phyloP scores from a whole-genome alignment of 768 basidiomycete genomes.

The Boletus vermiculosoides region DNA sequence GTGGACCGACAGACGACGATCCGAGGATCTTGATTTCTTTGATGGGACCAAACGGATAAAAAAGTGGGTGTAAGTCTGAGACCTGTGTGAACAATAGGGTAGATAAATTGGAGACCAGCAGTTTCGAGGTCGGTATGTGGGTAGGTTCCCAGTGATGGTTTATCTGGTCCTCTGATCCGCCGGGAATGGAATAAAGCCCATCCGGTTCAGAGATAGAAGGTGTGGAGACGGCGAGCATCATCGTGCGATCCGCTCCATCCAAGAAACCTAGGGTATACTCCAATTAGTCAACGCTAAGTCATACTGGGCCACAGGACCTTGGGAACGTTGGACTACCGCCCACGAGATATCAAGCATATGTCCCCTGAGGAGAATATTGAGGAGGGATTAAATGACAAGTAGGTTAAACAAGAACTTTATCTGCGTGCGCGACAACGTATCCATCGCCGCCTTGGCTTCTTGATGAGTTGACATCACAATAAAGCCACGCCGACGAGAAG shows the following conservation, averaged over 20 bases:
- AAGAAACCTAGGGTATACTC: slow-evolving; percentile 55
- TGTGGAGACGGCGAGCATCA: slow-evolving; percentile 53
- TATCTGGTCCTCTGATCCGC: slow-evolving; percentile 33
- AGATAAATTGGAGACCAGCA: slow-evolving; percentile 67
- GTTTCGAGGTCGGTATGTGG: slow-evolving; percentile 43
- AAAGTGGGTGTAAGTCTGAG: slow-evolving; percentile 68
- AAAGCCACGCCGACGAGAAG: slow-evolving; percentile 80
- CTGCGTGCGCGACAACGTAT: slow-evolving; percentile 61
- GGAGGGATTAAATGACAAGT: not conserved
- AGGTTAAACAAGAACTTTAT: slow-evolving; percentile 50
- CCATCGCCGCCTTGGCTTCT: slow-evolving; percentile 71
- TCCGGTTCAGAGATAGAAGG: slow-evolving; percentile 32
- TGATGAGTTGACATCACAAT: slow-evolving; percentile 75
- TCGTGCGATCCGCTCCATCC: slow-evolving; percentile 76
- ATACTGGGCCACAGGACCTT: slow-evolving; percentile 44
- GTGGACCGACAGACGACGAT: slow-evolving; percentile 29
- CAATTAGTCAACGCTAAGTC: slow-evolving; percentile 2
- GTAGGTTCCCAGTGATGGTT: slow-evolving; percentile 34
- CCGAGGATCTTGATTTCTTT: slow-evolving; percentile 56
- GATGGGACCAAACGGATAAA: slow-evolving; percentile 69
- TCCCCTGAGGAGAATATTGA: slow-evolving; percentile 44
- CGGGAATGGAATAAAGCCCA: slow-evolving; percentile 23
- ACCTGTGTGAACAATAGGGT: slow-evolving; percentile 63
- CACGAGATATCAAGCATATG: slow-evolving; percentile 80
- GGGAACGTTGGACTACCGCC: slow-evolving; percentile 85